Base-by-base conservation (phyloP, 139 green algal species). In the Volvox reticuliferus region DNA sequence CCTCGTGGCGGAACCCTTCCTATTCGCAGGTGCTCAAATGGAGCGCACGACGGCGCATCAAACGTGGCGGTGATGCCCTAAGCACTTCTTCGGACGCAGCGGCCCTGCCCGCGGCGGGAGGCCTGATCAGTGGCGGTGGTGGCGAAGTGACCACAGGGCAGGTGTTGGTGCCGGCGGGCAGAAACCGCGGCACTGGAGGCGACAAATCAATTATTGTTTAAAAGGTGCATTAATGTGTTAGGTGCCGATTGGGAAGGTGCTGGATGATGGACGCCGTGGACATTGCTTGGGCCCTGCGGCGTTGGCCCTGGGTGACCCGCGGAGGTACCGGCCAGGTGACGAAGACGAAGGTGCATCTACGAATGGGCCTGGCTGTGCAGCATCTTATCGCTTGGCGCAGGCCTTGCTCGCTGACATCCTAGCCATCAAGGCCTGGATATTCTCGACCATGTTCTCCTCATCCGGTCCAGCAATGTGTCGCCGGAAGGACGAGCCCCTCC, bases 1-100 rank as follows among this genome's bases (percentile, higher is more conserved):
- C 18, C 22, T 35, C n/a, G 2, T 33, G 17, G 73, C 18, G 32
- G 26, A 3, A 32, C 18, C 20, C 37, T 55, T 55, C 44, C 44
- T 55, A 33, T 19, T 36, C 37, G 24, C 85, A 89, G 85, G 85
- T 89, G 37, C 85, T 89, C 1, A 89, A 89, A 32, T 89, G 85
- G 85, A 89, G 28, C 69, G 85, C 85, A 3, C 85, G 85, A 67
- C 85, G 85, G 37, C 85, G 85, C 85, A 89, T 89, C 69, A 89
- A 89, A 50, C 85, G 85, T 44, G 69, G 69, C 85, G 44, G 26
- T 20, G 85, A 89, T 30, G 78, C 85, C 36, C 37, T 69, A 14
- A 55, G 33, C 86, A 55, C 44, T 55, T 36, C 67, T 28, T 81
- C 68, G 0, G n/a, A 50, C 6, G 65, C 65, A 24, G 21, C 35